These are phyloP conservation scores for Leccinum obscurum DNA, from an alignment of 768 basidiomycete genomes.

Conservation along the genomic window DNA sequence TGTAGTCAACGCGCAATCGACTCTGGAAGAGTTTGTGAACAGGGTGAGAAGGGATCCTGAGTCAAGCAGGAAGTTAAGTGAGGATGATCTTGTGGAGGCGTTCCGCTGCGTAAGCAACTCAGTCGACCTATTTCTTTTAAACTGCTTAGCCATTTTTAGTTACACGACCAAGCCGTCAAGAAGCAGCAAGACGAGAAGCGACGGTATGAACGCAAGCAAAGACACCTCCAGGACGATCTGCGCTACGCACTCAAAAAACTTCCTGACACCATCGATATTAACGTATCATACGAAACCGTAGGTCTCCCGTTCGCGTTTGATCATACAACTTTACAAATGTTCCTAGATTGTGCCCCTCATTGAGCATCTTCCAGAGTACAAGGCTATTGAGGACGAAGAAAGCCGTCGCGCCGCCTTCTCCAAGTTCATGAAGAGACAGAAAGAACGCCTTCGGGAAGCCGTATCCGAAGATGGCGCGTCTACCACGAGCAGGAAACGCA, in stretches of 20 bases:
- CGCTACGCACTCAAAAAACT: conserved; percentile 94
- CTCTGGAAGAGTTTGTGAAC: conserved; percentile 60
- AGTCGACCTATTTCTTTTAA: background rate
- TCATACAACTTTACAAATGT: background rate
- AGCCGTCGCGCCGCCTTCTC: conserved; percentile 75
- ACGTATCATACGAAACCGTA: conserved; percentile 78
- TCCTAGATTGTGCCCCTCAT: conserved; percentile 71
- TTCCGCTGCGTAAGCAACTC: conserved; percentile 58
- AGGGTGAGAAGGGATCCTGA: conserved; percentile 59
- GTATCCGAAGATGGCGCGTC: conserved; percentile 84
- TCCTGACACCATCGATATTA: conserved; percentile 76
- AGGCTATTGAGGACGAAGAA: conserved; percentile 87
- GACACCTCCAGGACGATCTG: conserved; percentile 92
- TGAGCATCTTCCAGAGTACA: conserved; percentile 81
- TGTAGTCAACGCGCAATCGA: conserved; percentile 54
- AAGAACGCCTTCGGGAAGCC: conserved; percentile 77
- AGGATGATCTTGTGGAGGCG: conserved; percentile 56
- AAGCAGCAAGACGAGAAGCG: conserved; percentile 85
- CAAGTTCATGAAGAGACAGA: conserved; percentile 90
- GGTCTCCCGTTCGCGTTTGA: conserved; percentile 21
- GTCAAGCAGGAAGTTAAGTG: conserved; percentile 45
- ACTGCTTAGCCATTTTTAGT: conserved; percentile 41
- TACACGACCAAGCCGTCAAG: conserved; percentile 69
- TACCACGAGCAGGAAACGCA: conserved; percentile 76
- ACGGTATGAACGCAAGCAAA: conserved; percentile 78